A percentile compares a stretch with the other conserved stretches of the same genome.
These are phyloP conservation scores for Dactylellina leptospora DNA, from an alignment of 2,329 filamentous ascomycete genomes.

Conservation along the genomic window DNA sequence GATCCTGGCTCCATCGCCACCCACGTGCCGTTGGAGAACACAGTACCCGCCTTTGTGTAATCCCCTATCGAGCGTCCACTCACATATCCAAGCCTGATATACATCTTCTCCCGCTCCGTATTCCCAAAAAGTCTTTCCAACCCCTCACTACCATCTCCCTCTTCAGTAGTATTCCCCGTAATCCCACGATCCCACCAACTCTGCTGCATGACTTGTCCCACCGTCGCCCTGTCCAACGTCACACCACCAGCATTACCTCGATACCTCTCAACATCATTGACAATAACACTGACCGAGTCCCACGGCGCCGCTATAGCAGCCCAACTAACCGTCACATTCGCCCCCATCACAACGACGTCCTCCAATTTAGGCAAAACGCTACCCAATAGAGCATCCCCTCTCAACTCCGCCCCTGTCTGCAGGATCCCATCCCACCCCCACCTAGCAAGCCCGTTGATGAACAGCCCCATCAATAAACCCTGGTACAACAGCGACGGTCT, in stretches of 20 bases:
- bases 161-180: not conserved
- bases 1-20: slow-evolving; percentile 42
- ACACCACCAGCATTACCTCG: slow-evolving; percentile 61
- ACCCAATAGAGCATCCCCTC: slow-evolving; percentile 72
- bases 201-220: slow-evolving; percentile 34
- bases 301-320: slow-evolving; percentile 61
- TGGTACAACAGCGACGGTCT: slow-evolving; percentile 86
- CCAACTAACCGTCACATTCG: slow-evolving; percentile 73
- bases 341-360: slow-evolving; percentile 63
- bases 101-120: slow-evolving; percentile 45
- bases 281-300: slow-evolving; percentile 73
- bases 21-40: slow-evolving; percentile 47
- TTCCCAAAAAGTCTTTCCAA: slow-evolving; percentile 5
- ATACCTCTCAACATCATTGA: slow-evolving; percentile 86
- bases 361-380: slow-evolving; percentile 69
- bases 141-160: not conserved
- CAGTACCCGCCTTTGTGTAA: slow-evolving; percentile 42
- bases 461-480: slow-evolving; percentile 86
- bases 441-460: slow-evolving; percentile 90
- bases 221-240: slow-evolving; percentile 20
- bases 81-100: slow-evolving; percentile 42
- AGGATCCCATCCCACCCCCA: slow-evolving; percentile 94
- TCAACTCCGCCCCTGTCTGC: slow-evolving; percentile 78
- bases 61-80: slow-evolving; percentile 32
- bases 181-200: slow-evolving; percentile 31